phyloP scores from a whole-genome alignment of 345 rosid species.

The Geranium rotundifolium region DNA sequence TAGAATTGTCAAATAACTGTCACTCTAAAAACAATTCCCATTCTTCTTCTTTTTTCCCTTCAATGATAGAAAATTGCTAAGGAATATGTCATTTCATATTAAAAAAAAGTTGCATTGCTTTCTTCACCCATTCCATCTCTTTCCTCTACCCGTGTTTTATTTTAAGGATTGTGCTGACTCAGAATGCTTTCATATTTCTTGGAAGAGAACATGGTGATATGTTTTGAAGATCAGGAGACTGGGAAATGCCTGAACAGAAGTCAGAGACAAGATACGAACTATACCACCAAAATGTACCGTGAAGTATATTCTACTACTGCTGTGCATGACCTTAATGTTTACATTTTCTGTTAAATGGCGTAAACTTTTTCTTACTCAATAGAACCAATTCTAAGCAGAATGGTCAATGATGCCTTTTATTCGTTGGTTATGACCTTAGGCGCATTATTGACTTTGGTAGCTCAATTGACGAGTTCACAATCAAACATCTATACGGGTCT shows the following conservation, averaged over 20 bases:
- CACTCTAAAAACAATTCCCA: background rate
- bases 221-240: slow-evolving; percentile 70
- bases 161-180: slow-evolving; percentile 9
- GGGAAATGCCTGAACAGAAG: slow-evolving; percentile 64
- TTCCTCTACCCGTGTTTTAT: slow-evolving; percentile 1
- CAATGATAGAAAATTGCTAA: background rate
- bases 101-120: background rate
- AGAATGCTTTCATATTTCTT: slow-evolving; percentile 6
- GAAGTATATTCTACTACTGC: background rate
- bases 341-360: background rate
- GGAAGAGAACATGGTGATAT: slow-evolving; percentile 87
- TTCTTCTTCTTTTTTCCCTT: background rate
- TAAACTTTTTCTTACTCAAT: too few species aligned
- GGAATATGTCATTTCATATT: background rate
- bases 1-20: background rate
- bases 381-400: background rate
- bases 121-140: background rate
- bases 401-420: slow-evolving; percentile 12
- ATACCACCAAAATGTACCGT: slow-evolving; percentile 54
- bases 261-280: slow-evolving; percentile 47
- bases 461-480: slow-evolving; percentile 72
- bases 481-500: slow-evolving; percentile 70
- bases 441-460: slow-evolving; percentile 96
- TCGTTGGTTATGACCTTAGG: slow-evolving; percentile 29
- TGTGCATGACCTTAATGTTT: background rate